Evolutionary conservation across 2,329 filamentous ascomycete genomes (phyloP), one percentile per base, ranked within the genome.

Genomic region (Epicoccum nigrum): DNA sequence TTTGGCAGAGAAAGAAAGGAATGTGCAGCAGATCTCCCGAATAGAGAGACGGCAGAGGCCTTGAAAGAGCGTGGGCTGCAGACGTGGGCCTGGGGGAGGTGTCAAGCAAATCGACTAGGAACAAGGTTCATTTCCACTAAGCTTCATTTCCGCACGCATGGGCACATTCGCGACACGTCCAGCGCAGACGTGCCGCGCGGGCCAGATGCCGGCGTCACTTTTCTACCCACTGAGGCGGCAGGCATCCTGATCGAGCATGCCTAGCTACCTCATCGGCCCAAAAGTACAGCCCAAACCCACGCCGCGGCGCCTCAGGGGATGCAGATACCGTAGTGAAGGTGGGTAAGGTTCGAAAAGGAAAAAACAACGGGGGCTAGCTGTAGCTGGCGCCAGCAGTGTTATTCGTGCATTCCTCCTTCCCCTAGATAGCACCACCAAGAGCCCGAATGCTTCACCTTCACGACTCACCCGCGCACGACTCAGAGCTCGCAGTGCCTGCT

Each of bases 131-230:
- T 49, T 51, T 56, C 51, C 59, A 58, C 60, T 63, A 65, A 41
- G 39, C 56, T 46, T 63, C 59, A 63, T 63, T 62, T 63, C 60
- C 62, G 60, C 52, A 42, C 39, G 62, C 60, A 62, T 63, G 59
- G 58, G 45, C 51, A 16, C 50, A 19, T 45, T 28, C 48, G 44
- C 51, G 45, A 54, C 51, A 52, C 43, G 43, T 52, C 33, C 46
- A 46, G 53, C 48, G 33, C 28, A 27, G 50, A 46, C 52, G 46
- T 35, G 30, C 31, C 43, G 59, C 51, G 51, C 56, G 54, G 58
- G 41, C 56, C 58, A 55, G 12, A 32, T 38, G 28, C 55, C 55
- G 56, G 45, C 45, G 17, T 42, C 40, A 35, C 35, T 37, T 44
- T 15, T 28, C 15, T 12, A 31, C 45, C 35, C 41, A 48, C 42